Evolutionary conservation across 1,284 basidiomycete genomes (phyloP).

Genomic region (Malassezia pachydermatis): DNA sequence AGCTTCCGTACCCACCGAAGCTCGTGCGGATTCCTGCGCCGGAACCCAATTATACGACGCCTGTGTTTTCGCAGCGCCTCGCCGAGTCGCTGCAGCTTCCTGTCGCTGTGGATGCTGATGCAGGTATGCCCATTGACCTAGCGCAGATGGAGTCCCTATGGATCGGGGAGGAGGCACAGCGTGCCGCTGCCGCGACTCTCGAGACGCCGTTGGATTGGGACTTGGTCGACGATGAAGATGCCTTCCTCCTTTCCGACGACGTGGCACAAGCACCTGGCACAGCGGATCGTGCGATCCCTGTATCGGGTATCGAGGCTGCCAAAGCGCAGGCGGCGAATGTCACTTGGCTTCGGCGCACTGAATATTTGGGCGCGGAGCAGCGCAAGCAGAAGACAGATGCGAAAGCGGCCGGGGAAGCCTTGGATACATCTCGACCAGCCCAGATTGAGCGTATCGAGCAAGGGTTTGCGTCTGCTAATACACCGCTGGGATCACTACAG

Average conservation of each 20-base stretch:
- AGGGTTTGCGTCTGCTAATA: conserved; percentile 33
- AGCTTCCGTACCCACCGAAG: conserved; percentile 45
- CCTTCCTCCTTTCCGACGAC: conserved; percentile 35
- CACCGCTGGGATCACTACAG: conserved; percentile 24
- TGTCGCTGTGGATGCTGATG: conserved; percentile 39
- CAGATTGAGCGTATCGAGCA: conserved; percentile 39
- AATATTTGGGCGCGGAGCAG: conserved; percentile 41
- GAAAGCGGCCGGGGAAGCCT: conserved; percentile 21
- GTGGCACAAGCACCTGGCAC: background rate
- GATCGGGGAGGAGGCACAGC: conserved; percentile 23
- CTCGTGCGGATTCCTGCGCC: conserved; percentile 33
- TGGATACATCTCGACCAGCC: conserved; percentile 34
- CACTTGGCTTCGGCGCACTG: conserved; percentile 44
- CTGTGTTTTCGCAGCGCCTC: conserved; percentile 36
- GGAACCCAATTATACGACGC: conserved; percentile 35
- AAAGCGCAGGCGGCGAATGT: conserved; percentile 28
- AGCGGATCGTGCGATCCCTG: background rate
- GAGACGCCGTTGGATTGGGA: conserved; percentile 17
- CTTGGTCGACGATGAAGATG: conserved; percentile 35
- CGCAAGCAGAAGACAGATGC: conserved; percentile 24
- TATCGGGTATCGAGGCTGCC: background rate
- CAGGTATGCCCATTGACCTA: conserved; percentile 44
- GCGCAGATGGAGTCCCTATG: conserved; percentile 38
- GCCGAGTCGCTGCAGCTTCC: conserved; percentile 37
- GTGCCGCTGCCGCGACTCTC: background rate